Base-by-base conservation (phyloP, 768 basidiomycete genomes). In the Imleria badia region DNA sequence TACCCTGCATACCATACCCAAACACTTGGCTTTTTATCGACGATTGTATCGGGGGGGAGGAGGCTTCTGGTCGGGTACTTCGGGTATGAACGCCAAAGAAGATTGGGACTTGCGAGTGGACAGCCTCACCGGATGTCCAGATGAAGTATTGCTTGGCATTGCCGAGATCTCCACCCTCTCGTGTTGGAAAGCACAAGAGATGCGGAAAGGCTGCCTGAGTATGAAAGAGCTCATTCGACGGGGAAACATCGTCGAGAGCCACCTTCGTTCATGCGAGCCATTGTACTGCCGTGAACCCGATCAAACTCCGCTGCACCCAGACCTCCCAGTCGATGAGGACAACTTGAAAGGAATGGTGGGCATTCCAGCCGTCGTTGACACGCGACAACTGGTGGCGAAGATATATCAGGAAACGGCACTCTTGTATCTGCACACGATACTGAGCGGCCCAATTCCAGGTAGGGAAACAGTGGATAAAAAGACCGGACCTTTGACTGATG, bases 391-490 rank as follows among this genome's bases (percentile, higher is more conserved):
- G 17, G 74, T 84, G 22, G 79, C 75, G 9, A 77, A 75, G 52
- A 76, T 90, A 59, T 89, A 83, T 72, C 79, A 79, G 52, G 88
- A 89, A 71, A 71, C 84, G 6, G 84, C 83, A 13, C 59, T 83
- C 50, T 70, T 90, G 52, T 88, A 87, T 66, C 74, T 91, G 60
- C 80, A 91, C 62, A 87, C 85, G 8, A 76, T 90, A 17, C 69
- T 90, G 52, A 89, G 80, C 62, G 86, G 83, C 50, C 72, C 84
- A 8, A 78, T 81, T 63, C 89, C 89, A 64, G 85, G 89, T 89
- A 72, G 63, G 65, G 79, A 67, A 26, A 41, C 48, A 36, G 39
- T 41, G 13, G 12, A 53, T 31, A 12, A 11, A 31, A 20, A 6
- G 15, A 48, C 14, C 11, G 15, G 6, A 14, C 30, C 19, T 36